Base-by-base conservation (phyloP, 2,329 filamentous ascomycete species). In the Stagonosporopsis cucurbitacearum region DNA sequence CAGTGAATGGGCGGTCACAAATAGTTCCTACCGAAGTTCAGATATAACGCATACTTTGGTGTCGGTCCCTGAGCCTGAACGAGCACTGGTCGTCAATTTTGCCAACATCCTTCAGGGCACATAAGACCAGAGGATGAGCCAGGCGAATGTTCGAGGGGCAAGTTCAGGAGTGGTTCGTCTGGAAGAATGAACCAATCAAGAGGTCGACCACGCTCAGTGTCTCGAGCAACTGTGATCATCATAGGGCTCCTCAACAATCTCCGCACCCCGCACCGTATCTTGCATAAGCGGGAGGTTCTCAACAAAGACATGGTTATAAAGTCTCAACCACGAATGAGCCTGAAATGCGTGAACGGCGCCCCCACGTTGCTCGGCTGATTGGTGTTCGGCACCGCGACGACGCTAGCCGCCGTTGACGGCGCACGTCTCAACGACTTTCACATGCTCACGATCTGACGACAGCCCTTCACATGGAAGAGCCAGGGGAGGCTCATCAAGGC, bases 351-450 rank as follows among this genome's bases (percentile, higher is more conserved):
- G 50, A 13, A 37, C 25, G 37, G 22, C 43, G n/a, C 37, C 53
- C 52, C 47, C 59, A 62, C 59, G 59, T 59, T 62, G 50, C 26
- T 50, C 32, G 41, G 54, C 57, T 57, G 37, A 58, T 64, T 64
- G 62, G 62, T 46, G 48, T 45, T 63, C 58, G 50, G 60, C 50
- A 41, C 48, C 45, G 52, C 35, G 54, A 63, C 55, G 59, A 63
- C 55, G 59, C 62, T 61, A 59, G 62, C 60, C 58, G 53, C 53
- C 47, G 47, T 43, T 56, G 42, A 51, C 42, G 46, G 42, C 46
- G 46, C 48, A 58, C 55, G 50, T 58, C 50, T 54, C 50, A 58
- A 58, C 55, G 46, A 50, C 55, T 58, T 67, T 67, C 64, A 67
- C 64, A 67, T 67, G 64, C 62, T 59, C 55, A 25, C 35, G 15